A percentile compares a stretch with the other conserved stretches of the same genome.
Evolutionary conservation across 495 filamentous ascomycete genomes (phyloP).

Genomic region (Podospora didyma): DNA sequence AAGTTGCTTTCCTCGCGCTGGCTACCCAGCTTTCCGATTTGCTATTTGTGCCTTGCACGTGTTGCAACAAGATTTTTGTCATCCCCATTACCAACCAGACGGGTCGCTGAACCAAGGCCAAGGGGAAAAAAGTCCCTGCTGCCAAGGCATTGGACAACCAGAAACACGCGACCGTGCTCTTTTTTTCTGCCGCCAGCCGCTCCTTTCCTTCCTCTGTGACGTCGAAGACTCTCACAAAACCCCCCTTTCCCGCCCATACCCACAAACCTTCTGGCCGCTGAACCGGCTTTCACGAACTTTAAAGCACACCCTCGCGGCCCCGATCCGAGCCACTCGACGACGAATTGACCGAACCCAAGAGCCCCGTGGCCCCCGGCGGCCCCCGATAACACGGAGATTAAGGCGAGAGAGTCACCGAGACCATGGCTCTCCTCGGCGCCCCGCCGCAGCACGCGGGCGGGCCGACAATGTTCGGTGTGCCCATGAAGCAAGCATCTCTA

Average conservation of each 20-base stretch:
- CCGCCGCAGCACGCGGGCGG: slow-evolving; percentile 31
- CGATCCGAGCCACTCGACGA: background rate
- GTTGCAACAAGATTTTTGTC: no score
- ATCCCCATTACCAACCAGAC: no score
- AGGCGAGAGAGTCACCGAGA: background rate
- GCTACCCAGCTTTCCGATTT: no score
- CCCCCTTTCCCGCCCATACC: slow-evolving; percentile 9
- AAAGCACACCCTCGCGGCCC: background rate
- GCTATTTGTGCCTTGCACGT: no score
- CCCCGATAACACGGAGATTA: background rate
- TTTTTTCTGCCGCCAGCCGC: slow-evolving; percentile 4
- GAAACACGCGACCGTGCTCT: slow-evolving; percentile 6
- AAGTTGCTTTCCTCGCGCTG: no score
- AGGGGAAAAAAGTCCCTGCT: no score
- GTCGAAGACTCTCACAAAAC: slow-evolving; percentile 1
- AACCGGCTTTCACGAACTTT: background rate
- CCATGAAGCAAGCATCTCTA: slow-evolving; percentile 75
- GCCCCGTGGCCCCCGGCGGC: background rate
- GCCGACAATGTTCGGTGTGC: slow-evolving; percentile 55
- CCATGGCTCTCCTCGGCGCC: slow-evolving; percentile 37
- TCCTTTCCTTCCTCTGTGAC: slow-evolving; percentile 5
- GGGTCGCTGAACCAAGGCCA: no score
- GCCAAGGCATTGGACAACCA: background rate
- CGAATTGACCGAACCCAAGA: background rate
- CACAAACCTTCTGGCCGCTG: background rate